Evolutionary conservation across 2,329 filamentous ascomycete species (phyloP).

Genomic region (Lasiodiplodia sp.): DNA sequence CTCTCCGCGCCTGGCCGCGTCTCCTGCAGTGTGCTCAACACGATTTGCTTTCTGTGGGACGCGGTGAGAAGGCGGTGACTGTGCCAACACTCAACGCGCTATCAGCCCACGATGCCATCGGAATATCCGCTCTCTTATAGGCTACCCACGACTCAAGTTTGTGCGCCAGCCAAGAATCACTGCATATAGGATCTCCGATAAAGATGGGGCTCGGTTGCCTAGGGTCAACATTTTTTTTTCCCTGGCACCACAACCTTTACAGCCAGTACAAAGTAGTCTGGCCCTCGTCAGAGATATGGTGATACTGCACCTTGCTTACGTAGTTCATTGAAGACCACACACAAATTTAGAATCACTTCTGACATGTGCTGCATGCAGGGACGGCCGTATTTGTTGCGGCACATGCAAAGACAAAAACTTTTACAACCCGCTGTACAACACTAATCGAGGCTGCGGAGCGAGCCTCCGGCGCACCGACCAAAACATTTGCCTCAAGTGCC

Average conservation of each 20-base stretch:
- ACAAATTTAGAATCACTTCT: too few relatives aligned
- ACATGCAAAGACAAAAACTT: too few relatives aligned
- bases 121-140: constrained; percentile 9
- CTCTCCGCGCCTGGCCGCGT: not conserved
- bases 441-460: not conserved
- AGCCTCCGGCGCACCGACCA: constrained; percentile 15
- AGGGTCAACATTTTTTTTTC: not conserved
- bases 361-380: too few relatives aligned
- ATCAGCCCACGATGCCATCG: constrained; percentile 4
- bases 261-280: too few relatives aligned
- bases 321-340: too few relatives aligned
- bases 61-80: constrained; percentile 18
- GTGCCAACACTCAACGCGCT: constrained; percentile 1
- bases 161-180: not conserved
- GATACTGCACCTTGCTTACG: too few relatives aligned
- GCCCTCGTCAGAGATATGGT: too few relatives aligned
- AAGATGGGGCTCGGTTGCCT: not conserved
- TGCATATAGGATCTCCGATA: not conserved
- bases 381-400: too few relatives aligned
- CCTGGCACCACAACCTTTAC: too few relatives aligned
- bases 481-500: constrained; percentile 5
- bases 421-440: not conserved
- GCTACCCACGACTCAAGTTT: constrained; percentile 13
- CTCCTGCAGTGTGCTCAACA: constrained; percentile 4
- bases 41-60: not conserved